Percentiles rank a stretch among this genome's conserved stretches.
Evolutionary conservation across 495 filamentous ascomycete species (phyloP).

Genomic region (Pyrenula aspistea): DNA sequence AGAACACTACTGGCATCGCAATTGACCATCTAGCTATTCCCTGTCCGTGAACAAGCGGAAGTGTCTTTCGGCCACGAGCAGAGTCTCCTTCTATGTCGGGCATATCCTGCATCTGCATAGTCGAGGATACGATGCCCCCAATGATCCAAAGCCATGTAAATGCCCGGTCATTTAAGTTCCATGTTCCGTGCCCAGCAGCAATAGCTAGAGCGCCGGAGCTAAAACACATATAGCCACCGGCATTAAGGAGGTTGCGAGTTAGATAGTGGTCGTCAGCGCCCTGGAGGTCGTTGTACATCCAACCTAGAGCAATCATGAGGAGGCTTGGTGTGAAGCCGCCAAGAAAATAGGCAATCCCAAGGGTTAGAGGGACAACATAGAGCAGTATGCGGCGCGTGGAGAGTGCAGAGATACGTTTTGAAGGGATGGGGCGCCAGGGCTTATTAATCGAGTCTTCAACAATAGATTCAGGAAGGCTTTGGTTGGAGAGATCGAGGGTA

Average conservation of each 20-base stretch:
- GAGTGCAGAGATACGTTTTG: constrained; percentile 19
- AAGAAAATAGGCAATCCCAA: constrained; percentile 17
- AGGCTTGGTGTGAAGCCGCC: constrained; percentile 22
- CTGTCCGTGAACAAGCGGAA: constrained; percentile 32
- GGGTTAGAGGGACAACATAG: constrained; percentile 17
- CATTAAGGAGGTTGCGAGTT: constrained; percentile 31
- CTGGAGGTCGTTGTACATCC: constrained; percentile 42
- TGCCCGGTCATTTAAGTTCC: constrained; percentile 6
- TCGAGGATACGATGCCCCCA: constrained; percentile 25
- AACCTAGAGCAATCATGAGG: constrained; percentile 26
- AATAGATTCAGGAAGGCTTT: constrained; percentile 14
- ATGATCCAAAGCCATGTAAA: constrained; percentile 27
- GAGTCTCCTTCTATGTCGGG: constrained; percentile 34
- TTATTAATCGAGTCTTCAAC: constrained; percentile 40
- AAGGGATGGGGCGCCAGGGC: constrained; percentile 42
- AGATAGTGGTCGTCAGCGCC: constrained; percentile 29
- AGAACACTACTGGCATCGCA: constrained; percentile 22
- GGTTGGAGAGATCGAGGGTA: constrained; percentile 21
- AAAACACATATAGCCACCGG: constrained; percentile 24
- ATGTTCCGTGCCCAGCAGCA: constrained; percentile 1
- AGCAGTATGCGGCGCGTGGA: constrained; percentile 26
- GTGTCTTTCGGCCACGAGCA: constrained; percentile 25
- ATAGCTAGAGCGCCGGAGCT: constrained; percentile 17
- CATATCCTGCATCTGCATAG: constrained; percentile 41
- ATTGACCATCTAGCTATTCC: constrained; percentile 23